Conservation (phyloP, 371 early-diverging fungal genomes). For the Fennellomyces sp. region DNA sequence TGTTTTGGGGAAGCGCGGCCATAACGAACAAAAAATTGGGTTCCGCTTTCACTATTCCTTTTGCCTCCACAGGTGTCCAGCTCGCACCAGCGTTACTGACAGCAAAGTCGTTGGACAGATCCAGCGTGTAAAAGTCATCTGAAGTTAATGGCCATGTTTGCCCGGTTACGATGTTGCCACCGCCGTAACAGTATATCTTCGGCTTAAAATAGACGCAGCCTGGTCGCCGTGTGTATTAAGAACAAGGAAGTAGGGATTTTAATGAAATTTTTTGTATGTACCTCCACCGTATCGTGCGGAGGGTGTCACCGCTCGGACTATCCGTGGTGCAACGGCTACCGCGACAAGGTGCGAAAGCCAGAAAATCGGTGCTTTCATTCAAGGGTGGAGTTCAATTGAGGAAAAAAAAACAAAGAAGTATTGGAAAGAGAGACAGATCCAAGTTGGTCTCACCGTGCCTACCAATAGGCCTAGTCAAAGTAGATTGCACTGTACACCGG, state of each 20-base stretch:
- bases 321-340: too few relatives aligned
- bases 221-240: not conserved
- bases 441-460: not conserved
- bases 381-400: not conserved
- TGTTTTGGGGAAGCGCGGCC: not conserved
- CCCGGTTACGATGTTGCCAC: not conserved
- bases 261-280: too few relatives aligned
- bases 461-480: not conserved
- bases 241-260: too few relatives aligned
- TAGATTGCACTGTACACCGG: too few relatives aligned
- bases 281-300: not conserved
- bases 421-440: not conserved
- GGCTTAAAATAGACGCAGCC: not conserved
- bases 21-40: conserved; percentile 10
- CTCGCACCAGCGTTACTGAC: not conserved
- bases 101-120: not conserved
- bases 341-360: not conserved
- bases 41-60: not conserved
- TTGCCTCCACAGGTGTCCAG: not conserved
- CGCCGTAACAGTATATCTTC: conserved; percentile 12
- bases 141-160: not conserved
- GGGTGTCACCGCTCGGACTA: not conserved
- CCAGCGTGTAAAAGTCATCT: not conserved
- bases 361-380: too few relatives aligned
- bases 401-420: not conserved